Evolutionary conservation across 345 rosid genomes (phyloP).

Genomic region (Pistacia atlantica): DNA sequence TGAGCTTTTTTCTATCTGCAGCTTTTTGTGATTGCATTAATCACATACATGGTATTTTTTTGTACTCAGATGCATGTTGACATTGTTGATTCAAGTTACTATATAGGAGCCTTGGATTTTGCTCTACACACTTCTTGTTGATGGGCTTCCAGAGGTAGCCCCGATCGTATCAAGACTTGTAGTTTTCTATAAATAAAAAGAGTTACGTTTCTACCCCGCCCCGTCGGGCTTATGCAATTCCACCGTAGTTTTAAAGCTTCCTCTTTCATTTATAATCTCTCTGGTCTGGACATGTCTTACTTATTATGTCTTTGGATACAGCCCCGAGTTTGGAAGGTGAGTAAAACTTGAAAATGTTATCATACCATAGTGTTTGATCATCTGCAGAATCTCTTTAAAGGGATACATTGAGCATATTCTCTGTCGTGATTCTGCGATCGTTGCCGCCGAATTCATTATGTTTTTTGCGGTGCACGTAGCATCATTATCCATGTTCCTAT

Average conservation of each 20-base stretch:
- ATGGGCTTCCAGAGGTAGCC: background rate
- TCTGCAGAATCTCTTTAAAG: too few relatives aligned
- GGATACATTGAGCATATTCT: too few relatives aligned
- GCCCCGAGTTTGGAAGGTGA: background rate
- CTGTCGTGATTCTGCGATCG: background rate
- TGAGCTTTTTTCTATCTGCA: background rate
- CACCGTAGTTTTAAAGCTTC: background rate
- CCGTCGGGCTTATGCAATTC: slow-evolving; percentile 3
- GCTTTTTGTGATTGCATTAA: slow-evolving; percentile 19
- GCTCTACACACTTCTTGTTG: background rate
- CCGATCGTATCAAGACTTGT: background rate
- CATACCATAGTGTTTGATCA: too few relatives aligned
- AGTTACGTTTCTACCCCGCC: background rate
- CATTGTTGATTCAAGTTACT: background rate
- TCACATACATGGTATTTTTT: slow-evolving; percentile 24
- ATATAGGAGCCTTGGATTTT: background rate
- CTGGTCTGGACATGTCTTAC: slow-evolving; percentile 9
- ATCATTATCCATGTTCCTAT: background rate
- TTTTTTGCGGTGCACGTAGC: background rate
- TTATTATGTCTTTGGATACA: slow-evolving; percentile 12
- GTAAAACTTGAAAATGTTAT: background rate
- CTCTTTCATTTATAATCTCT: background rate
- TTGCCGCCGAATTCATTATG: slow-evolving; percentile 3
- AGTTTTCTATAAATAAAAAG: background rate
- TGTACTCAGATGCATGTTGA: slow-evolving; percentile 20